These are phyloP conservation scores for Brassica cretica DNA, from an alignment of 345 rosid species.

Conservation along the genomic window DNA sequence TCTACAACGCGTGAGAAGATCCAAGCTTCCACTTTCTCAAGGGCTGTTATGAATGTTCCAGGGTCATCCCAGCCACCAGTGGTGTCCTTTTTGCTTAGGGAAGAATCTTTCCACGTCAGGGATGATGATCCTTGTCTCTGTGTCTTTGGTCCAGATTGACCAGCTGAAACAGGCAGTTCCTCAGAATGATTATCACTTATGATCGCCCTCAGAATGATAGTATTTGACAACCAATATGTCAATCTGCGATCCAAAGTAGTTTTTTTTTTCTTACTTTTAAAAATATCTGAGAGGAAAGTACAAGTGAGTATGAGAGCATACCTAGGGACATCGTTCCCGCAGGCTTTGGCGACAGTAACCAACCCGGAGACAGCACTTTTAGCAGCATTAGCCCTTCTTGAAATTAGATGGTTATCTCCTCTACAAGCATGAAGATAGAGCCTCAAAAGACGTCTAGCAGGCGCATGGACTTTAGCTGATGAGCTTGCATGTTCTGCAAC, in stretches of 20 bases:
- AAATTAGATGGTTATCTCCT: conserved; percentile 39
- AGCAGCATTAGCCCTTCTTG: conserved; percentile 76
- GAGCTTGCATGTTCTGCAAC: conserved; percentile 94
- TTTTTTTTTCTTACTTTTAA: neutral
- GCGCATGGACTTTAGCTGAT: conserved; percentile 87
- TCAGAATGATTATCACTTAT: conserved; percentile 45
- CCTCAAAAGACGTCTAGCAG: conserved; percentile 91
- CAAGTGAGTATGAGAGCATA: conserved; percentile 36
- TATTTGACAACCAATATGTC: conserved; percentile 93
- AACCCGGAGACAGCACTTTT: conserved; percentile 81
- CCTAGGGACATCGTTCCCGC: conserved; percentile 98
- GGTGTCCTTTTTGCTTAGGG: conserved; percentile 47
- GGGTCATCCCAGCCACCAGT: conserved; percentile 67
- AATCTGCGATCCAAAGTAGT: conserved; percentile 52
- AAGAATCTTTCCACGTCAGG: conserved; percentile 63
- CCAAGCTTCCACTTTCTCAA: conserved; percentile 93
- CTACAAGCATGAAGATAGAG: conserved; percentile 71
- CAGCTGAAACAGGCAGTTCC: conserved; percentile 42
- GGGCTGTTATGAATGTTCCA: conserved; percentile 52
- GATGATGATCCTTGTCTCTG: conserved; percentile 46
- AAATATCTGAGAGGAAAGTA: neutral
- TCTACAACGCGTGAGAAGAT: conserved; percentile 80
- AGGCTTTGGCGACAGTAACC: conserved; percentile 82
- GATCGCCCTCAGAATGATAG: conserved; percentile 70
- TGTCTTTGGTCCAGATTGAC: conserved; percentile 33